Percentiles rank a stretch among this genome's conserved stretches.
Evolutionary conservation across 768 basidiomycete species (phyloP).

Genomic region (Mycena crocata): DNA sequence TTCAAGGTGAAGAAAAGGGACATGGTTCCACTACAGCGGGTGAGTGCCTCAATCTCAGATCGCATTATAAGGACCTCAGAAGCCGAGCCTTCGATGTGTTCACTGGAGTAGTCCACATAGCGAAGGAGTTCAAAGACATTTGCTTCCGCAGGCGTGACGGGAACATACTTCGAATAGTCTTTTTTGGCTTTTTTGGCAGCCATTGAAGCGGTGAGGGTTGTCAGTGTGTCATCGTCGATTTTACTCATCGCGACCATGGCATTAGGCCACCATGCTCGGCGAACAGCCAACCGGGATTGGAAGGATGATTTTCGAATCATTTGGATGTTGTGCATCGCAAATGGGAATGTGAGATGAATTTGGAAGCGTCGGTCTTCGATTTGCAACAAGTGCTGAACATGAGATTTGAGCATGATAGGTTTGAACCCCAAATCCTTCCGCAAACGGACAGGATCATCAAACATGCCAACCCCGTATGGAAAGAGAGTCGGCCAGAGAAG

Average conservation of each 20-base stretch:
- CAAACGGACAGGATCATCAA: slow-evolving; percentile 20
- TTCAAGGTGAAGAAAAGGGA: slow-evolving; percentile 36
- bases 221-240: too few relatives aligned
- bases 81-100: too few relatives aligned
- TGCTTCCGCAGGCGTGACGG: slow-evolving; percentile 19
- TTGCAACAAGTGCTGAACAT: slow-evolving; percentile 1
- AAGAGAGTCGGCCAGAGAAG: too few relatives aligned
- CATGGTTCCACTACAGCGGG: slow-evolving; percentile 20
- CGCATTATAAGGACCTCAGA: slow-evolving; percentile 24
- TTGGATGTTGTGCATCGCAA: slow-evolving; percentile 31
- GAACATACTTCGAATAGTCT: slow-evolving; percentile 7
- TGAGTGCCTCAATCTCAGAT: slow-evolving; percentile 32
- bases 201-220: neutral
- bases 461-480: too few relatives aligned
- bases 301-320: slow-evolving; percentile 18
- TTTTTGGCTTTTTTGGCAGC: slow-evolving; percentile 9
- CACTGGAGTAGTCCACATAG: slow-evolving; percentile 36
- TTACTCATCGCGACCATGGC: too few relatives aligned
- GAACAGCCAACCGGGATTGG: too few relatives aligned
- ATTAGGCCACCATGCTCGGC: too few relatives aligned
- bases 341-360: slow-evolving; percentile 26
- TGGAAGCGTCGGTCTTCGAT: slow-evolving; percentile 23
- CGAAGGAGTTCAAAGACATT: slow-evolving; percentile 24
- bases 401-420: neutral
- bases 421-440: neutral